Conservation (phyloP, 306 rosid genomes). For the Styphnolobium japonicum region DNA sequence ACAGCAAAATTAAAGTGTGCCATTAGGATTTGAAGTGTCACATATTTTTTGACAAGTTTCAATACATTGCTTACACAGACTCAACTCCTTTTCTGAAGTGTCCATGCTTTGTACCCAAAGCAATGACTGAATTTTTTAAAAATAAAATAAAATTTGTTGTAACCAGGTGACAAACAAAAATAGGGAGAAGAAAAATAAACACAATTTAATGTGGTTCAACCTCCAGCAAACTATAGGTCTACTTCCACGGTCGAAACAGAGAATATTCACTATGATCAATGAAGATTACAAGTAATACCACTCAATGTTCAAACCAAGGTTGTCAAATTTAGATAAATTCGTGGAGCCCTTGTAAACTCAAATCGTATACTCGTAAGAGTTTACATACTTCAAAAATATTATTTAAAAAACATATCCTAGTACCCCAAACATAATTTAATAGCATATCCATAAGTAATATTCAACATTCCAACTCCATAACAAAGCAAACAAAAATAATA, state of each 20-base stretch:
- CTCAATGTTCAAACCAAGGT: neutral
- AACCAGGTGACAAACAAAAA: neutral
- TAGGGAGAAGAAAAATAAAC: conserved; percentile 6
- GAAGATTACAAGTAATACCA: neutral
- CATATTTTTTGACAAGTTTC: neutral
- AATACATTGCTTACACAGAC: neutral
- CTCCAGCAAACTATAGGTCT: neutral
- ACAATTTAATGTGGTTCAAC: neutral
- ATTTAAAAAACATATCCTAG: no score
- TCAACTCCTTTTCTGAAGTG: neutral
- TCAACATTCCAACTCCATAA: no score
- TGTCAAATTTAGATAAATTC: no score
- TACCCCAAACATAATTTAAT: no score
- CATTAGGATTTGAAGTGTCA: neutral
- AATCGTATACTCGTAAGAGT: no score
- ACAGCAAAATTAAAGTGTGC: neutral
- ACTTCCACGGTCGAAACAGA: neutral
- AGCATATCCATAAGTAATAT: no score
- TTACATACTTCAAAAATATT: no score
- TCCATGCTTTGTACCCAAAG: neutral
- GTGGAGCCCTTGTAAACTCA: no score
- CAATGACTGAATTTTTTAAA: neutral
- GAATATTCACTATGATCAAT: neutral
- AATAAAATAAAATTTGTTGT: neutral
- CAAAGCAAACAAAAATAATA: no score